A percentile compares a stretch with the other conserved stretches of the same genome.
Conservation (phyloP, 2,329 filamentous ascomycete genomes). For the Penicillium glabrum region DNA sequence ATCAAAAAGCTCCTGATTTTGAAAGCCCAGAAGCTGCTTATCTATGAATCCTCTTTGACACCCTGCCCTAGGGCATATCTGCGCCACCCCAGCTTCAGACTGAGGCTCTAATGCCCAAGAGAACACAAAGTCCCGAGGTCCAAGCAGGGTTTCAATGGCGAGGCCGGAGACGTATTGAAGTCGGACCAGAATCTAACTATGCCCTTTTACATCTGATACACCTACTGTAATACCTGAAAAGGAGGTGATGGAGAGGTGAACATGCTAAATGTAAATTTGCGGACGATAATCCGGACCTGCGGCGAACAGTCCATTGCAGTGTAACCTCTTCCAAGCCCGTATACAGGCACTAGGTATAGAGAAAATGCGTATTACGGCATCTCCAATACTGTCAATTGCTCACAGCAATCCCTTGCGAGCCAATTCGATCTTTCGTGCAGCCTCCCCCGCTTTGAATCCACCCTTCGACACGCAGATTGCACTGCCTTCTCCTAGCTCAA, state of each 20-base stretch:
- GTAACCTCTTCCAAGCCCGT: background rate
- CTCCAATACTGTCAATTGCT: conserved; percentile 13
- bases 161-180: background rate
- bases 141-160: background rate
- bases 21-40: too few species aligned
- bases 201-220: background rate
- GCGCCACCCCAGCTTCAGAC: background rate
- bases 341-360: background rate
- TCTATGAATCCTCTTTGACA: too few species aligned
- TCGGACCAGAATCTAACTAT: background rate
- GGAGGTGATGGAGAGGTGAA: background rate
- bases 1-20: too few species aligned
- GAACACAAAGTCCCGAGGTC: background rate
- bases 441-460: conserved; percentile 49
- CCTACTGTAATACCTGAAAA: background rate
- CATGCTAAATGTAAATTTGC: background rate
- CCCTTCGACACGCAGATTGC: conserved; percentile 50
- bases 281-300: background rate
- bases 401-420: conserved; percentile 51
- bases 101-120: background rate
- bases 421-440: conserved; percentile 49
- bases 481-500: conserved; percentile 57
- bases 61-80: background rate
- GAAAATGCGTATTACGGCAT: background rate
- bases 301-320: background rate